Evolutionary conservation across 768 basidiomycete genomes (phyloP).

Genomic region (Glaciozyma martinii): DNA sequence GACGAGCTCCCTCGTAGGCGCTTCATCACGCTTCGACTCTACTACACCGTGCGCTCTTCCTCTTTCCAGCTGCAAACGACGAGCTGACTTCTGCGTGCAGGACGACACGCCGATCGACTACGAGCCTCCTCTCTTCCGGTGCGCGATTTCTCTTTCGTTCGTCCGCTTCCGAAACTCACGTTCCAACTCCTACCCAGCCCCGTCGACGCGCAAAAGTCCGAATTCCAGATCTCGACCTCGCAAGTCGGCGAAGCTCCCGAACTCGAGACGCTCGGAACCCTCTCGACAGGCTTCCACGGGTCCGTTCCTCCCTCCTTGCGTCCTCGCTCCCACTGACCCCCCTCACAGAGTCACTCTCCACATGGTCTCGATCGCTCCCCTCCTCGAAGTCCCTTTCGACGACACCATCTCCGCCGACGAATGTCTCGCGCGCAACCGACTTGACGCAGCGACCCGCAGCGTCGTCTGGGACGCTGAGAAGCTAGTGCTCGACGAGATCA

Average conservation of each 20-base stretch:
- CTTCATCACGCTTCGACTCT: slow-evolving; percentile 79
- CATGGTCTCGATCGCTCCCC: slow-evolving; percentile 45
- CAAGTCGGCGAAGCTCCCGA: slow-evolving; percentile 20
- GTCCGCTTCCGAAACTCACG: neutral
- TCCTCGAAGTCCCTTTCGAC: slow-evolving; percentile 56
- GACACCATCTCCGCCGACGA: slow-evolving; percentile 13
- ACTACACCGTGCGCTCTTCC: slow-evolving; percentile 49
- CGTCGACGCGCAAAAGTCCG: neutral
- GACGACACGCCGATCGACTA: slow-evolving; percentile 70
- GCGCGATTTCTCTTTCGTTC: neutral
- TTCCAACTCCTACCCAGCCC: neutral
- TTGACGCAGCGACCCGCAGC: slow-evolving; percentile 51
- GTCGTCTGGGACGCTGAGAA: slow-evolving; percentile 28
- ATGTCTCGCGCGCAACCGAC: slow-evolving; percentile 37
- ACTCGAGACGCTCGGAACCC: slow-evolving; percentile 11
- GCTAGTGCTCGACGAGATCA: slow-evolving; percentile 48
- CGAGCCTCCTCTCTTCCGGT: slow-evolving; percentile 64
- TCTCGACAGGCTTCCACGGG: slow-evolving; percentile 31
- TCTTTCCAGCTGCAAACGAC: too few relatives aligned
- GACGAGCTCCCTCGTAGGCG: slow-evolving; percentile 52
- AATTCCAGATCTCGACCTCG: slow-evolving; percentile 26
- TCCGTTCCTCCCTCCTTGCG: neutral
- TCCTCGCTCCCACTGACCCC: too few relatives aligned
- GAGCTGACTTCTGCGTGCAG: too few relatives aligned
- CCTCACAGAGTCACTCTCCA: slow-evolving; percentile 25